phyloP scores from a whole-genome alignment of 495 filamentous ascomycete genomes.

The Tuber aestivum region DNA sequence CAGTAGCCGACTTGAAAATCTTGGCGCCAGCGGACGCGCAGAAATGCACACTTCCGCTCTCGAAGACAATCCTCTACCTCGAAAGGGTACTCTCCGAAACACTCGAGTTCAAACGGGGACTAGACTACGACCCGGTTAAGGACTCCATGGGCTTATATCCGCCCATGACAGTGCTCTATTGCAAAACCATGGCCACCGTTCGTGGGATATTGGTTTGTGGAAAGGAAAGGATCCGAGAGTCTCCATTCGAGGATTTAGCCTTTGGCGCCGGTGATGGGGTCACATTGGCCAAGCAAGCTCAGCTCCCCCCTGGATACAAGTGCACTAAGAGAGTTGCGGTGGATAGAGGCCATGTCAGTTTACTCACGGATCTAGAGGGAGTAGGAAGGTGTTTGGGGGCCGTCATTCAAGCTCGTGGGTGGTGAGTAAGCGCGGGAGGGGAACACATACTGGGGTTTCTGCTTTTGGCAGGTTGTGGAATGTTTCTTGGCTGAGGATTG shows the following conservation, averaged over 20 bases:
- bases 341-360: constrained; percentile 76
- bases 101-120: constrained; percentile 66
- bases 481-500: neutral
- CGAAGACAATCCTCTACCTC: constrained; percentile 64
- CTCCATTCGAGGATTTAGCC: constrained; percentile 80
- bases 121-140: constrained; percentile 56
- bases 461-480: neutral
- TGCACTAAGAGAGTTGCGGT: constrained; percentile 64
- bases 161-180: constrained; percentile 78
- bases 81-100: constrained; percentile 65
- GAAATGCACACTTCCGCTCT: constrained; percentile 49
- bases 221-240: constrained; percentile 61
- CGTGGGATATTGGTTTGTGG: constrained; percentile 67
- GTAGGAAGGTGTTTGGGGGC: constrained; percentile 69
- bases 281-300: constrained; percentile 74
- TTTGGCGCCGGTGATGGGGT: constrained; percentile 90
- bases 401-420: constrained; percentile 58
- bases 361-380: constrained; percentile 77
- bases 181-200: constrained; percentile 78
- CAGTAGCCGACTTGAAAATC: neutral
- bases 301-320: constrained; percentile 76
- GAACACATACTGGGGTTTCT: neutral
- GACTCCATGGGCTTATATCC: constrained; percentile 67
- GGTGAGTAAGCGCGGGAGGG: constrained; percentile 30
- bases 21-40: constrained; percentile 41